phyloP scores from a whole-genome alignment of 1,284 basidiomycete genomes.

The Puccinia polysora region DNA sequence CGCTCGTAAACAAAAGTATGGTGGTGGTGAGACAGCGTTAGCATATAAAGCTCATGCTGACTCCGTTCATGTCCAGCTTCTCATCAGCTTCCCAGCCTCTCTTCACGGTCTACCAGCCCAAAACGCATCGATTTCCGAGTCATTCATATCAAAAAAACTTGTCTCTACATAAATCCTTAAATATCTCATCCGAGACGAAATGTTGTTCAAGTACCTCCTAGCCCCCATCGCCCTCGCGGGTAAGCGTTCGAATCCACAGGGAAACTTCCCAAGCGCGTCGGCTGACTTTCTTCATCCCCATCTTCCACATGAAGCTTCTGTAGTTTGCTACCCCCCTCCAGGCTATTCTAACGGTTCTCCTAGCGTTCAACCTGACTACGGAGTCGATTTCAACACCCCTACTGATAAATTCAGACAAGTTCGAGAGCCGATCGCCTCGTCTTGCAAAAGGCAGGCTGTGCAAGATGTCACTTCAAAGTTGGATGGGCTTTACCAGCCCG shows the following conservation, averaged over 20 bases:
- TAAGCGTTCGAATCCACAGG: neutral
- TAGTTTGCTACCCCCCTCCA: conserved; percentile 8
- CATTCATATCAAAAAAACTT: too few relatives aligned
- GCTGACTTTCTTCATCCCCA: neutral
- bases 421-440: conserved; percentile 6
- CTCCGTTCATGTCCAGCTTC: too few relatives aligned
- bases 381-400: conserved; percentile 11
- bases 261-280: neutral
- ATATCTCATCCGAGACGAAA: neutral
- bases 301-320: neutral
- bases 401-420: conserved; percentile 10
- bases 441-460: conserved; percentile 14
- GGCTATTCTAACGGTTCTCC: neutral
- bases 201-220: conserved; percentile 22
- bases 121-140: too few relatives aligned
- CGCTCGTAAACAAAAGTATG: too few relatives aligned
- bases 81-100: too few relatives aligned
- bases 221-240: conserved; percentile 18
- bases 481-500: conserved; percentile 5
- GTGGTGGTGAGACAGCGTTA: too few relatives aligned
- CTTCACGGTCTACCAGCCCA: too few relatives aligned
- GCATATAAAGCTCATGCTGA: too few relatives aligned
- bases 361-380: neutral
- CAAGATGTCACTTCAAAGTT: conserved; percentile 12
- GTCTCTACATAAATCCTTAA: neutral